Percentiles rank a stretch among this genome's conserved stretches.
Conservation (phyloP, 352 stramenopile species). For the Phytophthora ohioensis region DNA sequence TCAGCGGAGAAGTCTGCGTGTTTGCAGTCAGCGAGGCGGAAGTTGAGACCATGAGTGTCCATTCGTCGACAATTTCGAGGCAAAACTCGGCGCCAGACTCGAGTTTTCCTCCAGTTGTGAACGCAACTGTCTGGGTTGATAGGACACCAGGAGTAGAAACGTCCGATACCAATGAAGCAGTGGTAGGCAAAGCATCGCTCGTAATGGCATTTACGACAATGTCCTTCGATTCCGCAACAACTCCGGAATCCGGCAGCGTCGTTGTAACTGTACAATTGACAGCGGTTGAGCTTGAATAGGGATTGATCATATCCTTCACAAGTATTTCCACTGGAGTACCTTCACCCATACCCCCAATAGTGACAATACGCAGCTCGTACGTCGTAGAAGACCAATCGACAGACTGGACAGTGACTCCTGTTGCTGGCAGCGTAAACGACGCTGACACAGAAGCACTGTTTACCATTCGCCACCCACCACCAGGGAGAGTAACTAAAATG, state of each 20-base stretch:
- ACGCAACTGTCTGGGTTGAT: constrained; percentile 50
- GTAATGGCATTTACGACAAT: constrained; percentile 58
- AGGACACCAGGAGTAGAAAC: constrained; percentile 58
- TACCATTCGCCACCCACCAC: constrained; percentile 50
- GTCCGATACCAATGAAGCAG: constrained; percentile 47
- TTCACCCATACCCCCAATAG: constrained; percentile 49
- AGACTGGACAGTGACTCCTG: constrained; percentile 44
- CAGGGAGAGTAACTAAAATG: constrained; percentile 47
- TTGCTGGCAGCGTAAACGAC: constrained; percentile 42
- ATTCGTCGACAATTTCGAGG: constrained; percentile 44
- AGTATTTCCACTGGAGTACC: constrained; percentile 46
- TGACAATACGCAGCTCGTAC: constrained; percentile 48
- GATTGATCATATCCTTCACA: constrained; percentile 63
- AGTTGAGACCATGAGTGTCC: constrained; percentile 45
- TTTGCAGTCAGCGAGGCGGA: constrained; percentile 31
- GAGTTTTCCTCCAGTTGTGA: constrained; percentile 55
- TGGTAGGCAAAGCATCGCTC: constrained; percentile 31
- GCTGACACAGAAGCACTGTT: constrained; percentile 19
- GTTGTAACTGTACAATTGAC: constrained; percentile 43
- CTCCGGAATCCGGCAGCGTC: constrained; percentile 46
- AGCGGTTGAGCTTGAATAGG: constrained; percentile 40
- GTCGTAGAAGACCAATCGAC: constrained; percentile 40
- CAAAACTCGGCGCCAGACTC: constrained; percentile 52
- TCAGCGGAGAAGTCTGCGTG: constrained; percentile 9
- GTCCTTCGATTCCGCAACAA: constrained; percentile 57